Evolutionary conservation across 2,329 filamentous ascomycete species (phyloP).

Genomic region (Scopulariopsis brevicaulis): DNA sequence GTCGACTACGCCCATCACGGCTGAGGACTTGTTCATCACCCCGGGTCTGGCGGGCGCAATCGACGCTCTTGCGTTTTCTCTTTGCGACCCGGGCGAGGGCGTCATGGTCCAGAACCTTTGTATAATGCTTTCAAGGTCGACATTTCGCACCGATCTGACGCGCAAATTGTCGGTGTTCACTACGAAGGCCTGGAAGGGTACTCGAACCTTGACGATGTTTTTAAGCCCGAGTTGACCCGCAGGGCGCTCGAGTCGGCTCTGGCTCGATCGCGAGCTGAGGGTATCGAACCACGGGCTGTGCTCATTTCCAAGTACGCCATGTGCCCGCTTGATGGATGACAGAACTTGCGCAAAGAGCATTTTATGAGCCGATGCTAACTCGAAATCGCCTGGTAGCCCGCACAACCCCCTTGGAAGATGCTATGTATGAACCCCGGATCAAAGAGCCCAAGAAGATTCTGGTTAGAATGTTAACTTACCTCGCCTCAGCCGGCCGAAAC

Average conservation of each 20-base stretch:
- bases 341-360: background rate
- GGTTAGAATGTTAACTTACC: background rate
- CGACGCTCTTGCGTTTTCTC: constrained; percentile 13
- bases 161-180: constrained; percentile 7
- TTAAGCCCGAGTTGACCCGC: constrained; percentile 8
- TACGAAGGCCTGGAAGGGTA: constrained; percentile 10
- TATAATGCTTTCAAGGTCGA: constrained; percentile 16
- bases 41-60: constrained; percentile 14
- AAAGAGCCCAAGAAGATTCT: background rate
- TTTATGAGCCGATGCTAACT: background rate
- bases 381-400: constrained; percentile 10
- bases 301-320: constrained; percentile 8
- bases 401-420: constrained; percentile 20
- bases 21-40: constrained; percentile 13
- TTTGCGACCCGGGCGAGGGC: constrained; percentile 17
- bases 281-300: constrained; percentile 6
- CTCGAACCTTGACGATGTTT: constrained; percentile 10
- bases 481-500: constrained; percentile 9
- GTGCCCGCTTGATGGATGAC: background rate
- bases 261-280: constrained; percentile 1
- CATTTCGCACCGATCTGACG: constrained; percentile 8
- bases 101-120: constrained; percentile 14
- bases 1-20: constrained; percentile 7
- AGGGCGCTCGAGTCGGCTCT: constrained; percentile 9
- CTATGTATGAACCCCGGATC: constrained; percentile 12